Conservation (phyloP, 495 filamentous ascomycete genomes). For the Podospora tetraspora region DNA sequence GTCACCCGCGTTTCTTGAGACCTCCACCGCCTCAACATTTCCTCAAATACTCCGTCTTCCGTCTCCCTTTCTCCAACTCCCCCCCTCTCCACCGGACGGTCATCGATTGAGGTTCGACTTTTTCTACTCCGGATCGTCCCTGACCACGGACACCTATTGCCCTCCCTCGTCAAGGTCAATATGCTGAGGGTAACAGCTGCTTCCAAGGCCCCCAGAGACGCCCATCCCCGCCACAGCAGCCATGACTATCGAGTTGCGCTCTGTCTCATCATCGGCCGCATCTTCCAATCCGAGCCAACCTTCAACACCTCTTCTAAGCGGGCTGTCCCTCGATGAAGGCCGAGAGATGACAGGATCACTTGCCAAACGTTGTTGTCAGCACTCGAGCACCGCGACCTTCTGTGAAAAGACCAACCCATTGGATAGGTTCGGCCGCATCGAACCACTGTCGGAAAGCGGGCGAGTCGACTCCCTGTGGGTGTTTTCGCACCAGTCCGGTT, state of each 20-base stretch:
- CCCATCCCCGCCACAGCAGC: not conserved
- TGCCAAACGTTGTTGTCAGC: not conserved
- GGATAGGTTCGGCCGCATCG: not conserved
- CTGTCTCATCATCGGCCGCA: not conserved
- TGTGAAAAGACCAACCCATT: not conserved
- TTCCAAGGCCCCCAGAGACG: not conserved
- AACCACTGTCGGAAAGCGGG: not conserved
- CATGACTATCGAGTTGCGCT: not conserved
- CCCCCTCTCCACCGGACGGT: not conserved
- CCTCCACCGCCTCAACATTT: not conserved
- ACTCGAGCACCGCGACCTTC: not conserved
- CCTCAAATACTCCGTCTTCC: not conserved
- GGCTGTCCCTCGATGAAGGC: not conserved
- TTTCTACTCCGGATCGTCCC: not conserved
- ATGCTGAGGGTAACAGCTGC: not conserved
- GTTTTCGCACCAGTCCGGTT: not conserved
- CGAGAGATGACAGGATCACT: not conserved
- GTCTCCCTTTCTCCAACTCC: not conserved
- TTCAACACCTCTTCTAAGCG: not conserved
- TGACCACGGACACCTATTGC: not conserved
- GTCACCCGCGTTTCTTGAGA: not conserved
- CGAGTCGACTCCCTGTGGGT: not conserved
- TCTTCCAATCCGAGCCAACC: not conserved
- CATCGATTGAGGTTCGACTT: not conserved
- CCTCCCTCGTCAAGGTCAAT: not conserved